Conservation (phyloP, 1,284 basidiomycete genomes). For the Sporisorium iseilematis-ciliati region DNA sequence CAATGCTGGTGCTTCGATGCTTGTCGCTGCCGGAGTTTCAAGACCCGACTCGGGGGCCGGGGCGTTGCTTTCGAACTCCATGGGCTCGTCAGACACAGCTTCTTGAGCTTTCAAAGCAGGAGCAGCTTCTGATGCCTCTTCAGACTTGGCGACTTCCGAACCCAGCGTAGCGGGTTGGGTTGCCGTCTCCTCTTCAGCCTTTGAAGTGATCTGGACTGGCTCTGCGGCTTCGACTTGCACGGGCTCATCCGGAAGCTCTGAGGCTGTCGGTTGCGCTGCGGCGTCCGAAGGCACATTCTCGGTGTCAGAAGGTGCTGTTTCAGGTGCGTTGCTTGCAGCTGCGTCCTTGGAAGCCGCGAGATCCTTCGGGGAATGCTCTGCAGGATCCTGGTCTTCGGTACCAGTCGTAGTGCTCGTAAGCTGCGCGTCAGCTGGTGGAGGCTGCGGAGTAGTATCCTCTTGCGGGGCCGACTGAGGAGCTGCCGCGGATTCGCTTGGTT, state of each 20-base stretch:
- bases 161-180: not conserved
- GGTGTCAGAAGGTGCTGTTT: not conserved
- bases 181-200: not conserved
- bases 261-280: not conserved
- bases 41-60: not conserved
- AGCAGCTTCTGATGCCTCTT: not conserved
- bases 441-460: not conserved
- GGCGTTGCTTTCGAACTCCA: not conserved
- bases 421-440: not conserved
- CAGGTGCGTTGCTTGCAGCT: not conserved
- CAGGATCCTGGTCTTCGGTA: not conserved
- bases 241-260: not conserved
- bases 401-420: not conserved
- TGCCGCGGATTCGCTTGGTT: not conserved
- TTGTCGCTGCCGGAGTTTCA: not conserved
- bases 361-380: not conserved
- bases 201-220: not conserved
- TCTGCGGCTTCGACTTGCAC: constrained; percentile 2
- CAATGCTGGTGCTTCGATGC: not conserved
- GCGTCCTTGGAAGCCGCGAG: not conserved
- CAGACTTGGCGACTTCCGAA: not conserved
- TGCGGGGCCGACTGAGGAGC: not conserved
- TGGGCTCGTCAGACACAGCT: not conserved
- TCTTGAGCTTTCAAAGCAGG: not conserved
- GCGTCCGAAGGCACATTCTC: not conserved